Conservation (phyloP, 2,329 filamentous ascomycete genomes). For the Parastagonospora avenae region DNA sequence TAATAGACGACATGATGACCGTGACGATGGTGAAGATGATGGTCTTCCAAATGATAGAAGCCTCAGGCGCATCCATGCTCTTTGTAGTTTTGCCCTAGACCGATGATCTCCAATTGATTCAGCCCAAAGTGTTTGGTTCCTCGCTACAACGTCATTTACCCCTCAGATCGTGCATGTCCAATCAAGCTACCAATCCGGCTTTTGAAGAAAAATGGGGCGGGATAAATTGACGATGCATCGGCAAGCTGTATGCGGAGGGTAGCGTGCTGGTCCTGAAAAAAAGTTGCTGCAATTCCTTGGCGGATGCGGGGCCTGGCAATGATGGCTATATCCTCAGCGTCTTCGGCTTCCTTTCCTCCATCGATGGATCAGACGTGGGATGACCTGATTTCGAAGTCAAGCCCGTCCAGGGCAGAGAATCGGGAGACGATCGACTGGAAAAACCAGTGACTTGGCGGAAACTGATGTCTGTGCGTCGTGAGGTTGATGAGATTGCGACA, state of each 20-base stretch:
- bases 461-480: no score
- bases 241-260: neutral
- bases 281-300: no score
- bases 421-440: no score
- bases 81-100: neutral
- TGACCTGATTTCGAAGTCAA: no score
- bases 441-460: no score
- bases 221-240: neutral
- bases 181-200: neutral
- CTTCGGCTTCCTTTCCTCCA: no score
- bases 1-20: constrained; percentile 33
- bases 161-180: neutral
- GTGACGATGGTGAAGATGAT: constrained; percentile 7
- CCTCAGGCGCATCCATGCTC: constrained; percentile 3
- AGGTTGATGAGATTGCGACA: no score
- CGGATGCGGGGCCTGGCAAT: no score
- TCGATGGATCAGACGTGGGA: no score
- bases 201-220: neutral
- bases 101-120: constrained; percentile 1
- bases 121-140: constrained; percentile 1
- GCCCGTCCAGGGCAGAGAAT: no score
- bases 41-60: constrained; percentile 2
- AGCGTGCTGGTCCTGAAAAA: no score
- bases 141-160: constrained; percentile 3
- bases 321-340: no score